Evolutionary conservation across 2,329 filamentous ascomycete genomes (phyloP), one percentile per base, ranked within the genome.

Genomic region (Rhinocladiella similis): DNA sequence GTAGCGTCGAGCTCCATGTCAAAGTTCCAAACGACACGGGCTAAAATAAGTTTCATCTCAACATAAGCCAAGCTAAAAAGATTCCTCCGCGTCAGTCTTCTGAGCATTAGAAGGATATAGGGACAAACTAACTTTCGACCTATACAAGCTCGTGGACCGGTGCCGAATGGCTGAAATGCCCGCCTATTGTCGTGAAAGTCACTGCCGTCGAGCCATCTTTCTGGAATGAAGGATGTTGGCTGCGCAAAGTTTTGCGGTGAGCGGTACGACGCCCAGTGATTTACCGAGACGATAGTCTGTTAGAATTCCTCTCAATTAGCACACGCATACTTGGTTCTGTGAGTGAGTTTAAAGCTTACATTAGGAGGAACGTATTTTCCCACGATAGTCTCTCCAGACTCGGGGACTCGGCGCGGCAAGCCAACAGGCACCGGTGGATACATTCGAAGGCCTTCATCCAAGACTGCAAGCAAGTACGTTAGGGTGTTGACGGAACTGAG

Each of bases 391-490:
- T 20, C 18, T 5, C 49, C 49, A 5, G 14, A 10, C n/a, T 53
- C 13, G 25, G 41, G 54, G 3, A 53, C 38, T 59, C 1, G 68
- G 66, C n/a, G 43, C 3, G 18, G 53, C 9, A 60, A 35, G 78
- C 73, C 59, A 80, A 66, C 0, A 73, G 70, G 67, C 1, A 75
- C 73, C 0, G 76, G 72, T 2, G 79, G 77, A 3, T 73, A 72
- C 47, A 80, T 67, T 16, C 79, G 73, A 56, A 80, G 66, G 0
- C 72, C 66, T 61, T 82, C 78, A 41, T 80, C 72, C 19, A 81
- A 71, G 4, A 25, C 22, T 25, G 54, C 71, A 73, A 3, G 77
- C 78, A 4, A 70, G 68, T 2, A 81, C 65, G 57, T 79, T 80
- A 1, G 67, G 63, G 5, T 79, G 64, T 65, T 63, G 81, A 33